Conservation (phyloP, 1,284 basidiomycete species). For the Trametes sp. region DNA sequence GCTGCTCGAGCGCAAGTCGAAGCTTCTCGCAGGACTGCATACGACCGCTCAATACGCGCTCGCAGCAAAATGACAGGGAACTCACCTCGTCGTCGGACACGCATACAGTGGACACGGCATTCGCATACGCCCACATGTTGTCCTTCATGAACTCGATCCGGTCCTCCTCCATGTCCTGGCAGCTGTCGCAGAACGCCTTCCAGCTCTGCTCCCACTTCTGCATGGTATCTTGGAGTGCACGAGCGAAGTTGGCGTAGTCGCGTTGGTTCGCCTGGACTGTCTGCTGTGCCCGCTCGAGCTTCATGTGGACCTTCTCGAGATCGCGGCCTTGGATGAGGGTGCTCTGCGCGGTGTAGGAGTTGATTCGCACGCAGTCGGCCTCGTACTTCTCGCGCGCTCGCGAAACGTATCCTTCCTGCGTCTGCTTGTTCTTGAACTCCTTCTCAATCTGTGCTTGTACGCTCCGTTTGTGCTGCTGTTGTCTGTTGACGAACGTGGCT, state of each 20-base stretch:
- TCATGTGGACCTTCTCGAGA: constrained; percentile 88
- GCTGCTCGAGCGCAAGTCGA: constrained; percentile 81
- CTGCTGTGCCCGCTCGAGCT: constrained; percentile 89
- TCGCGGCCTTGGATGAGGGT: constrained; percentile 95
- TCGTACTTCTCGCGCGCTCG: constrained; percentile 97
- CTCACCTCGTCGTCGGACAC: constrained; percentile 95
- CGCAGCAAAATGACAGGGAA: not conserved
- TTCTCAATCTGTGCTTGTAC: constrained; percentile 85
- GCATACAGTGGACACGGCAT: constrained; percentile 94
- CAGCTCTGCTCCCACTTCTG: constrained; percentile 93
- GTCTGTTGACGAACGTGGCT: constrained; percentile 67
- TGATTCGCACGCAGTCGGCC: constrained; percentile 92
- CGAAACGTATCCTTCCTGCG: constrained; percentile 83
- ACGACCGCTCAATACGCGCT: constrained; percentile 6
- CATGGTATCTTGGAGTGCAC: constrained; percentile 82
- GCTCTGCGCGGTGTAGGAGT: constrained; percentile 94
- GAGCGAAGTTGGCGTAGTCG: constrained; percentile 90
- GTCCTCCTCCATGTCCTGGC: constrained; percentile 96
- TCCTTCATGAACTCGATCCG: constrained; percentile 94
- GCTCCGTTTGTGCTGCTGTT: constrained; percentile 79
- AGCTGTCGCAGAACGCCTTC: constrained; percentile 93
- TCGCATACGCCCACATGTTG: constrained; percentile 96
- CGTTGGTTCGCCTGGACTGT: constrained; percentile 91
- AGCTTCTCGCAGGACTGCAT: constrained; percentile 88
- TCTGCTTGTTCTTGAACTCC: constrained; percentile 85